Base-by-base conservation (phyloP, 2,329 filamentous ascomycete genomes). In the Leptographium radiaticola region DNA sequence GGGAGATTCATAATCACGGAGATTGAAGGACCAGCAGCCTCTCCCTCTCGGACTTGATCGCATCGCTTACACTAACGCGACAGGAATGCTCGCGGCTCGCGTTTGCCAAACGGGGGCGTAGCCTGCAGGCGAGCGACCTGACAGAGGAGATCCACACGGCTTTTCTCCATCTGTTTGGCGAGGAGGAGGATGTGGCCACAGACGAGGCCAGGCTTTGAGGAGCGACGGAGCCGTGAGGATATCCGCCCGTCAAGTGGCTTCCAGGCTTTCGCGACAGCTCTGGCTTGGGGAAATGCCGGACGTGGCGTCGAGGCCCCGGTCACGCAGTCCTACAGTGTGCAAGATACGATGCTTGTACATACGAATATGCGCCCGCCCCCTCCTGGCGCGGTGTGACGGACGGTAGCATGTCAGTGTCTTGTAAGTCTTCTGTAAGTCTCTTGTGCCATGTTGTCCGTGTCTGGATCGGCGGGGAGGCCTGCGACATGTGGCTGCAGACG, bases 51-150 rank as follows among this genome's bases (percentile, higher is more conserved):
- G 8, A 12, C 12, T 1, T 30, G 30, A 30, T n/a, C 9, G 13
- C 16, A 8, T 30, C 20, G 9, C 18, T 48, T 48, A 36, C 20
- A 18, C 39, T 33, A 49, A 49, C 49, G 12, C 13, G 11, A 8
- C 16, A 80, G 79, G 80, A 95, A 66, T 95, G 86, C 65, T 96
- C 91, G 20, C 79, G 88, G 50, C 72, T 90, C 56, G 93, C 93
- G 0, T 98, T 94, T 69, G 75, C 80, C 62, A 87, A 90, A 67
- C 87, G 84, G 63, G 91, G 93, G 1, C 79, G 93, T 59, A 89
- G 87, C 64, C 71, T 98, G 65, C 93, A 97, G 71, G 93, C 93
- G 1, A 89, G 87, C 60, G 93, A 97, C 68, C 70, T 98, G 65
- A 96, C 91, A 0, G 89, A 93, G 18, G 86, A 95, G 69, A 86